These are phyloP conservation scores for Pyrenophora seminiperda DNA, from an alignment of 2,329 filamentous ascomycete species.

Conservation along the genomic window DNA sequence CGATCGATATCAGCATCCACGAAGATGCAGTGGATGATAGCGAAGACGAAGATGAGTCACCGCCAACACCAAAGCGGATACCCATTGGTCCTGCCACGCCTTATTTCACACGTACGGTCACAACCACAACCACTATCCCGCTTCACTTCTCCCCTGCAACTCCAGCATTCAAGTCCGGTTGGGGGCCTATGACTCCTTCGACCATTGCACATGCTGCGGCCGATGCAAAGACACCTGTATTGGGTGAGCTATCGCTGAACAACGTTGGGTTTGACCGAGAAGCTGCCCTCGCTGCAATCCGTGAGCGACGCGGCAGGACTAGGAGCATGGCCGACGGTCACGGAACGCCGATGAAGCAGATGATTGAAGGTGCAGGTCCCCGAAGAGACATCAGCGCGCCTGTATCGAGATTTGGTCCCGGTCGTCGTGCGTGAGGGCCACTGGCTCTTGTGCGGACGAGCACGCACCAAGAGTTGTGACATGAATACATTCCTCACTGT, in stretches of 20 bases:
- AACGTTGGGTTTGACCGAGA: slow-evolving; percentile 61
- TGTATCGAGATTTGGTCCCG: slow-evolving; percentile 33
- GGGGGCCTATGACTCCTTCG: slow-evolving; percentile 38
- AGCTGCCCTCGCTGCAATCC: slow-evolving; percentile 75
- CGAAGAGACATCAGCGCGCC: slow-evolving; percentile 57
- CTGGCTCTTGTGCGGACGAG: slow-evolving; percentile 9
- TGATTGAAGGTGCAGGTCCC: slow-evolving; percentile 57
- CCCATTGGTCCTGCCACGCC: slow-evolving; percentile 39
- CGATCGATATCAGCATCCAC: slow-evolving; percentile 33
- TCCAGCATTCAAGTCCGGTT: slow-evolving; percentile 38
- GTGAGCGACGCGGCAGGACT: slow-evolving; percentile 72
- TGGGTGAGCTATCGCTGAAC: slow-evolving; percentile 43
- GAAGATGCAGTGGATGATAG: slow-evolving; percentile 42
- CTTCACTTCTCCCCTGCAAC: slow-evolving; percentile 52
- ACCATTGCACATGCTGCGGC: slow-evolving; percentile 45
- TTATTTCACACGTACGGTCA: slow-evolving; percentile 50
- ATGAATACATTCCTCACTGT: slow-evolving; percentile 13
- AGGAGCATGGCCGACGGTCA: slow-evolving; percentile 69
- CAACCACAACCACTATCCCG: slow-evolving; percentile 56
- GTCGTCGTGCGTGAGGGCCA: background rate
- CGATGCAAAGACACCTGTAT: slow-evolving; percentile 35
- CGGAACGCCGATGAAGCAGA: slow-evolving; percentile 65
- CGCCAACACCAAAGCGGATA: slow-evolving; percentile 26
- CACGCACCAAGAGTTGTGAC: slow-evolving; percentile 14
- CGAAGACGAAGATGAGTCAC: slow-evolving; percentile 35